These are phyloP conservation scores for Porodaedalea pini DNA, from an alignment of 1,284 basidiomycete genomes.

Conservation along the genomic window DNA sequence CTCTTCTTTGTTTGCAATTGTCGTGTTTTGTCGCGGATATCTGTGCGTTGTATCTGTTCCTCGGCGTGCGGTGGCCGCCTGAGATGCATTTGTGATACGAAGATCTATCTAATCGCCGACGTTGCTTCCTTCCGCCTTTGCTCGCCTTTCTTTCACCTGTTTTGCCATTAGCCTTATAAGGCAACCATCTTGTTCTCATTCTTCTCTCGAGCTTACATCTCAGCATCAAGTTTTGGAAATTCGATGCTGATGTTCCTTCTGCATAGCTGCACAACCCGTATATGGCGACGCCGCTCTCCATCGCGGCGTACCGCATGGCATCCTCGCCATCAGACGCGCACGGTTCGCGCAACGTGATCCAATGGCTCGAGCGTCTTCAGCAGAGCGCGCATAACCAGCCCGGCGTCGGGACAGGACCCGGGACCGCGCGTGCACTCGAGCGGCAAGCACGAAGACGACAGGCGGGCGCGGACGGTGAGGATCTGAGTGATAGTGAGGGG, in stretches of 20 bases:
- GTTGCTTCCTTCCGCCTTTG: neutral
- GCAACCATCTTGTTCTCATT: neutral
- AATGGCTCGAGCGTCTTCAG: conserved; percentile 59
- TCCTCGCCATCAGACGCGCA: conserved; percentile 67
- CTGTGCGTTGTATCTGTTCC: neutral
- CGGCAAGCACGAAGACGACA: conserved; percentile 25
- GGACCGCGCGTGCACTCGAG: conserved; percentile 37
- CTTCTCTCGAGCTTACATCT: neutral
- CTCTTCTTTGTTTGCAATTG: conserved; percentile 36
- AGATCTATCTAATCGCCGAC: neutral
- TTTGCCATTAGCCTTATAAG: neutral
- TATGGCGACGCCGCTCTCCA: conserved; percentile 68
- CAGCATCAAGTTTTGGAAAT: conserved; percentile 31
- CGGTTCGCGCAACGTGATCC: conserved; percentile 58
- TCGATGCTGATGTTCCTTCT: neutral
- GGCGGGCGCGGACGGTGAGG: conserved; percentile 26
- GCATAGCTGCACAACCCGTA: conserved; percentile 73
- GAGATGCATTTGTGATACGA: neutral
- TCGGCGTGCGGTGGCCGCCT: neutral
- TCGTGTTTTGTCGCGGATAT: neutral
- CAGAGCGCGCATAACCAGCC: conserved; percentile 34
- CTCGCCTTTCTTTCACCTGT: neutral
- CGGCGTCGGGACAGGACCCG: conserved; percentile 24
- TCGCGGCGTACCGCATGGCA: conserved; percentile 70
- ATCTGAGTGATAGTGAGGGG: conserved; percentile 30